Conservation (phyloP, 768 basidiomycete species). For the Daedaleopsis nitida region DNA sequence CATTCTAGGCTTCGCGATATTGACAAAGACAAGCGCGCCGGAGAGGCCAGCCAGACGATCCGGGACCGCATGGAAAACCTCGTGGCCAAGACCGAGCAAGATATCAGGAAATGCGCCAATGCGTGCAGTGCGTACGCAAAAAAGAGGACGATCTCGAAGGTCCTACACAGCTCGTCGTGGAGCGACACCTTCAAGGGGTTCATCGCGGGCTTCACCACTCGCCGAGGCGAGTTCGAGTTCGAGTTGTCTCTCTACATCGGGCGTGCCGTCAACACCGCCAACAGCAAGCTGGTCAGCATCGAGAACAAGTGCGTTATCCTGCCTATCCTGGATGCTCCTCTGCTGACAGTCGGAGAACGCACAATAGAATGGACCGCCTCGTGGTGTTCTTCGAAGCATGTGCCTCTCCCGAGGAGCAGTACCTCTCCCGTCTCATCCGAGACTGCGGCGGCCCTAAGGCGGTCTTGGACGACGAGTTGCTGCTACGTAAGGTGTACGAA, state of each 20-base stretch:
- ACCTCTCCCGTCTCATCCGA: conserved; percentile 30
- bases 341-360: too few relatives aligned
- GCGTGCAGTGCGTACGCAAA: conserved; percentile 36
- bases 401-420: conserved; percentile 42
- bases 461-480: conserved; percentile 11
- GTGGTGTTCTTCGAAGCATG: conserved; percentile 40
- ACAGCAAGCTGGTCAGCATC: conserved; percentile 22
- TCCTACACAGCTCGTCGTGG: conserved; percentile 33
- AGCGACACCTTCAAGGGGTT: conserved; percentile 28
- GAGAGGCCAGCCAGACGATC: conserved; percentile 36
- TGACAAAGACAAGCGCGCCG: conserved; percentile 19
- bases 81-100: conserved; percentile 27
- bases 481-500: conserved; percentile 1
- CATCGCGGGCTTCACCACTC: conserved; percentile 24
- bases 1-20: conserved; percentile 11
- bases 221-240: conserved; percentile 31
- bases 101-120: conserved; percentile 36
- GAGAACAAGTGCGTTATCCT: neutral
- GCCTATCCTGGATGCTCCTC: too few relatives aligned
- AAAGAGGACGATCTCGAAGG: conserved; percentile 31
- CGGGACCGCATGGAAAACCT: conserved; percentile 36
- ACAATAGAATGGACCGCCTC: conserved; percentile 33
- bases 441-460: conserved; percentile 1
- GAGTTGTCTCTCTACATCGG: conserved; percentile 34
- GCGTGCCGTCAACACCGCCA: conserved; percentile 24